Percentiles rank a stretch among this genome's conserved stretches.
These are phyloP conservation scores for Colletotrichum sp. DNA, from an alignment of 2,329 filamentous ascomycete species.

Conservation along the genomic window DNA sequence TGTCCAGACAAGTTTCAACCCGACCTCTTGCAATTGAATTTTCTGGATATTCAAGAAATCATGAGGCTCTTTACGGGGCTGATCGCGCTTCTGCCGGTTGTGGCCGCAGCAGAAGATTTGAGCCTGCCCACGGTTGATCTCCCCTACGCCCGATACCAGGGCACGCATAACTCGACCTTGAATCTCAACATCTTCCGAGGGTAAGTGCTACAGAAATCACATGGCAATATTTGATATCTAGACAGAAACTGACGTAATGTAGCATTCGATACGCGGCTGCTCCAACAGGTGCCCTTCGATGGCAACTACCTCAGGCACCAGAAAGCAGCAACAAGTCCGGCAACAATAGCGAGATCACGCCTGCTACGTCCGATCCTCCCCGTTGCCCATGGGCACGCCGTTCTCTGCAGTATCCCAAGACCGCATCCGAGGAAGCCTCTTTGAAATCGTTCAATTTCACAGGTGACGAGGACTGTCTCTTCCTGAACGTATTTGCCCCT, in stretches of 20 bases:
- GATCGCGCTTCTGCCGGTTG: neutral
- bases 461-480: conserved; percentile 34
- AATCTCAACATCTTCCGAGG: conserved; percentile 7
- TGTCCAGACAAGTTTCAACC: neutral
- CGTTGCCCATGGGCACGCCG: conserved; percentile 4
- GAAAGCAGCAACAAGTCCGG: neutral
- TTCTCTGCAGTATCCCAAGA: neutral
- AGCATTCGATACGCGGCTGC: conserved; percentile 7
- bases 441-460: neutral
- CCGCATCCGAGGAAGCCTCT: neutral
- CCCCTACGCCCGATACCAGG: neutral
- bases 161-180: neutral
- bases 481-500: conserved; percentile 34
- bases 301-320: neutral
- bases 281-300: neutral
- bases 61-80: neutral
- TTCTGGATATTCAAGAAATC: neutral
- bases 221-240: neutral
- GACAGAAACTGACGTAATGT: neutral
- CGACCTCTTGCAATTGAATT: neutral
- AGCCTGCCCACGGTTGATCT: neutral
- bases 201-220: neutral
- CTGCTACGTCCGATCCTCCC: neutral
- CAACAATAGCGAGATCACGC: neutral
- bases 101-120: neutral